Conservation (phyloP, 768 basidiomycete species). For the Naematelia encephala region DNA sequence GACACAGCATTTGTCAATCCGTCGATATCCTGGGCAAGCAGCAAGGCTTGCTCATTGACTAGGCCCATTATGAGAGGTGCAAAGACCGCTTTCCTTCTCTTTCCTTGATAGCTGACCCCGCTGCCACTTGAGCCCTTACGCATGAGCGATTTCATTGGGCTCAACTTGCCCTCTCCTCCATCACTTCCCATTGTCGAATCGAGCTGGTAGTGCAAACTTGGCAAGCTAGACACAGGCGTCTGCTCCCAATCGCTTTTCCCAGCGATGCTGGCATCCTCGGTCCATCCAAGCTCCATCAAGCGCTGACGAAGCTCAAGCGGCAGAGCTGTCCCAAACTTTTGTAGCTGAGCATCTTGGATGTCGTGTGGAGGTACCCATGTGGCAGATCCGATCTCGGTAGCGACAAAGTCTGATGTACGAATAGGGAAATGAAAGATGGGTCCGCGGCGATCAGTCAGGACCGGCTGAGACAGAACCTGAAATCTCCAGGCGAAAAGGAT, state of each 20-base stretch:
- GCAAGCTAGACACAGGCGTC: slow-evolving; percentile 28
- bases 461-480: slow-evolving; percentile 24
- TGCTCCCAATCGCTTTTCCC: slow-evolving; percentile 21
- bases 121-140: slow-evolving; percentile 21
- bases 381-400: slow-evolving; percentile 38
- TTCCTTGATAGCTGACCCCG: slow-evolving; percentile 10
- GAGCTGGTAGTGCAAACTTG: slow-evolving; percentile 12
- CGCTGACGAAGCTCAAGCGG: slow-evolving; percentile 37
- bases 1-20: slow-evolving; percentile 12
- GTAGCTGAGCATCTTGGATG: slow-evolving; percentile 33
- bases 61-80: slow-evolving; percentile 26
- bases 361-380: slow-evolving; percentile 33
- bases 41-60: slow-evolving; percentile 20
- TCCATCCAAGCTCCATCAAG: slow-evolving; percentile 43
- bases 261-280: slow-evolving; percentile 21
- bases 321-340: slow-evolving; percentile 31
- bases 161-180: neutral
- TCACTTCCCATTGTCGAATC: neutral
- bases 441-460: slow-evolving; percentile 29
- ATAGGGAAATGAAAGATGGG: slow-evolving; percentile 34
- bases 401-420: slow-evolving; percentile 31
- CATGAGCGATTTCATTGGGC: slow-evolving; percentile 18
- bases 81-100: slow-evolving; percentile 22
- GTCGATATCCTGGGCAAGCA: slow-evolving; percentile 14
- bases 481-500: slow-evolving; percentile 30